Base-by-base conservation (phyloP, 164 flowering plant genomes). In the Dillenia turbinata region DNA sequence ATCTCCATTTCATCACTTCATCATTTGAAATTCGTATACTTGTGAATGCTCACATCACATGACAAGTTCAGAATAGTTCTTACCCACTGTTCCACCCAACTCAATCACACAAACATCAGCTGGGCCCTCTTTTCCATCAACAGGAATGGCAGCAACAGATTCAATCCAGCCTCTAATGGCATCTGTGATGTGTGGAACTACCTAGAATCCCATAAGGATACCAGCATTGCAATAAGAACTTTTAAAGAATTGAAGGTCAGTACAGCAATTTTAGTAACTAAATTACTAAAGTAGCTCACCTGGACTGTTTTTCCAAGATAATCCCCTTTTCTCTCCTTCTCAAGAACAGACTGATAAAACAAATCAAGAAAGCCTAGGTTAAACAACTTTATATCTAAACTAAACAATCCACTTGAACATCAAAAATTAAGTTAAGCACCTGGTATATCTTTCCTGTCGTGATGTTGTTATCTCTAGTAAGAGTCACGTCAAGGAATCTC, bases 241-340 rank as follows among this genome's bases (percentile, higher is more conserved):
- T 33, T 33, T 33, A 33, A 33, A 33, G 40, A 33, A 33, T 33
- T 33, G 40, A 33, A 33, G 40, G 40, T 33, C 40, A 33, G 40
- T 0, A 5, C 40, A 33, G 40, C 7, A 33, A 33, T 33, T 33
- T 33, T 33, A 12, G 15, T 46, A 22, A 12, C 12, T 44, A 45
- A 45, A 9, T 33, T 33, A 33, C 33, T 26, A 2, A 26, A 26
- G 33, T 26, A 26, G 33, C 33, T 17, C 68, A 90, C 99, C 96
- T 95, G 99, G 48, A 95, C 97, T 50, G 96, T 95, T 77, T 92
- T 95, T 69, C 99, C 99, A 68, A 95, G 92, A 77, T 90, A 95
- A 77, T 89, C 92, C 1, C 99, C 97, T 71, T 61, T 84, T 48
- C 97, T 73, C 71, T 92, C 97, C 82, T 82, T 88, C 53, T 90